Conservation (phyloP, 345 rosid genomes). For the Lenwebbia sp. region DNA sequence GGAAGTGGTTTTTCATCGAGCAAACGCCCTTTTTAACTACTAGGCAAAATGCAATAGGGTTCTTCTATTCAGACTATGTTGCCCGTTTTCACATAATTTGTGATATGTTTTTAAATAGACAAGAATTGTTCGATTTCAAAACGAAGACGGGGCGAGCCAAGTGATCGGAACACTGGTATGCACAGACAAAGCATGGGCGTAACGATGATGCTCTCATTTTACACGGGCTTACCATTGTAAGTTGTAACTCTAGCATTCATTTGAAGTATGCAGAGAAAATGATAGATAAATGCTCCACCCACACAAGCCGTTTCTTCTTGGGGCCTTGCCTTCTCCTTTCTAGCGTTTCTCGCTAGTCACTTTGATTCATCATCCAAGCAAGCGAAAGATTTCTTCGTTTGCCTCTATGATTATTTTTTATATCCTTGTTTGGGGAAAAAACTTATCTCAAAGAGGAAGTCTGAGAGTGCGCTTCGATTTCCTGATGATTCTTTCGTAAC, state of each 20-base stretch:
- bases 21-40: background rate
- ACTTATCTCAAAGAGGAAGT: background rate
- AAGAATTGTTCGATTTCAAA: constrained; percentile 52
- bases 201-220: constrained; percentile 76
- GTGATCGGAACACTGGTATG: constrained; percentile 53
- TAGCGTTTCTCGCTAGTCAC: constrained; percentile 45
- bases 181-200: constrained; percentile 28
- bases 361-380: constrained; percentile 80
- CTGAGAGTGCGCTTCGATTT: background rate
- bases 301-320: constrained; percentile 22
- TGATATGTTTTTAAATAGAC: constrained; percentile 17
- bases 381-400: background rate
- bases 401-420: background rate
- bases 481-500: background rate
- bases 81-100: background rate
- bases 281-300: background rate
- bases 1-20: background rate
- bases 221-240: constrained; percentile 52
- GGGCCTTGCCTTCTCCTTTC: constrained; percentile 53
- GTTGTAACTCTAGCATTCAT: constrained; percentile 60
- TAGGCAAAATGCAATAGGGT: background rate
- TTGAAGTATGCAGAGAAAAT: constrained; percentile 48
- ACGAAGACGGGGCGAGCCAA: constrained; percentile 56
- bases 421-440: background rate
- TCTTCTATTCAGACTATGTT: background rate